phyloP scores from a whole-genome alignment of 2,329 filamentous ascomycete genomes.

The Alternaria sp. region DNA sequence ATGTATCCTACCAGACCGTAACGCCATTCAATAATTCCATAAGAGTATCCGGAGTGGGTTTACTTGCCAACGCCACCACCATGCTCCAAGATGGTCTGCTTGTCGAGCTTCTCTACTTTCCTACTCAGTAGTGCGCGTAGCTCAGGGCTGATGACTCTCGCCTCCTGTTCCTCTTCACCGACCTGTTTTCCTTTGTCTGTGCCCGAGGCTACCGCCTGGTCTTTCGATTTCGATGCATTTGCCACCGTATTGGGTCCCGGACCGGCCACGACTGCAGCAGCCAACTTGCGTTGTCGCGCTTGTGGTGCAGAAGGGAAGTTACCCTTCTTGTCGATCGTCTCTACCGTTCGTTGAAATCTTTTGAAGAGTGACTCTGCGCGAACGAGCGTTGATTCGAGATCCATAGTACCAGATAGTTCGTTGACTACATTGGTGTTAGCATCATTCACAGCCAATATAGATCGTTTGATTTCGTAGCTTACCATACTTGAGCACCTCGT shows the following conservation, averaged over 20 bases:
- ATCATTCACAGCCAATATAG: background rate
- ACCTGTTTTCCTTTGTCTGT: conserved; percentile 48
- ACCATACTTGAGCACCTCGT: conserved; percentile 97
- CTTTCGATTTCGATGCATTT: conserved; percentile 24
- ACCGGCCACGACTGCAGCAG: conserved; percentile 42
- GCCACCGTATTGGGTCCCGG: conserved; percentile 29
- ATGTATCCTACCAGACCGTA: background rate
- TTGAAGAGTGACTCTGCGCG: conserved; percentile 88
- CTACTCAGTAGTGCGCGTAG: conserved; percentile 68
- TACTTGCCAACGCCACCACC: conserved; percentile 29
- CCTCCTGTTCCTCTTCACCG: conserved; percentile 37
- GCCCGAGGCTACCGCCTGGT: conserved; percentile 37
- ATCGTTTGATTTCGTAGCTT: conserved; percentile 48
- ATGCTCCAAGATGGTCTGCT: conserved; percentile 52
- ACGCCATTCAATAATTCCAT: conserved; percentile 12
- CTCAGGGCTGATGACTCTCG: conserved; percentile 69
- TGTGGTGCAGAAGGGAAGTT: conserved; percentile 73
- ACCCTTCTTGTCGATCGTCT: conserved; percentile 89
- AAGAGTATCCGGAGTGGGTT: background rate
- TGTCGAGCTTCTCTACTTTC: conserved; percentile 63
- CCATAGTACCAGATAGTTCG: conserved; percentile 91
- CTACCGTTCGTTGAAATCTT: conserved; percentile 85
- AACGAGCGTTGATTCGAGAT: conserved; percentile 84
- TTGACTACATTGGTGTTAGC: conserved; percentile 70
- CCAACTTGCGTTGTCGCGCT: conserved; percentile 59